Base-by-base conservation (phyloP, 2,329 filamentous ascomycete species). In the Colletotrichum sojae region DNA sequence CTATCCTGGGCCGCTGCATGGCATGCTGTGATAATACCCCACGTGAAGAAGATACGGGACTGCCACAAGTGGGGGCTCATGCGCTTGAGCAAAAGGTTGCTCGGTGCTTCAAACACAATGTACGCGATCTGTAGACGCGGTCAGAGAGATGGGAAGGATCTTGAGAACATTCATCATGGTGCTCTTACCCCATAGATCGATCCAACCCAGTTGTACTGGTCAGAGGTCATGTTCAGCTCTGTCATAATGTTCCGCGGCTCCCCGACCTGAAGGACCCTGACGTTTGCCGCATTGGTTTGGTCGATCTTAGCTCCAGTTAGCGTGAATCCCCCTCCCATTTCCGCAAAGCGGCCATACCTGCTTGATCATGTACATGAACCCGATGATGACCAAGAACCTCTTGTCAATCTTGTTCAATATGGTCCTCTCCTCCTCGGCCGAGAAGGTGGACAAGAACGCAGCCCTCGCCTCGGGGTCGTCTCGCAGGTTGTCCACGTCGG, bases 211-310 rank as follows among this genome's bases (percentile, higher is more conserved):
- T 62, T 67, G n/a, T 67, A 67, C n/a, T 56, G 57, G 5, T 67
- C 57, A 6, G 57, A 67, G 6, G 63, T 67, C 57, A 67, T 62
- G n/a, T 49, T 36, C 9, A 67, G 36, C 36, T 67, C 56, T 4
- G 55, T 52, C 46, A 82, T 78, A 59, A 67, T 63, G 6, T 67
- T 83, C 81, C 77, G 71, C 0, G 75, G 73, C 61, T 80, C 53
- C 4, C 79, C 81, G 18, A 82, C 78, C 70, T 84, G 81, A 3
- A 84, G 73, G 13, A 83, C 81, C 65, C 82, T 82, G 63, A 83
- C 79, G 16, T 75, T 78, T 0, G 81, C 77, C 2, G 80, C 80
- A 73, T 83, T 83, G 27, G 73, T 78, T 63, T 78, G 78, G 61
- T 83, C 81, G 63, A 83, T 78, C 45, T 57, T 5, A 13, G 15